phyloP scores from a whole-genome alignment of 768 basidiomycete genomes.

The Calvatia gigantea region DNA sequence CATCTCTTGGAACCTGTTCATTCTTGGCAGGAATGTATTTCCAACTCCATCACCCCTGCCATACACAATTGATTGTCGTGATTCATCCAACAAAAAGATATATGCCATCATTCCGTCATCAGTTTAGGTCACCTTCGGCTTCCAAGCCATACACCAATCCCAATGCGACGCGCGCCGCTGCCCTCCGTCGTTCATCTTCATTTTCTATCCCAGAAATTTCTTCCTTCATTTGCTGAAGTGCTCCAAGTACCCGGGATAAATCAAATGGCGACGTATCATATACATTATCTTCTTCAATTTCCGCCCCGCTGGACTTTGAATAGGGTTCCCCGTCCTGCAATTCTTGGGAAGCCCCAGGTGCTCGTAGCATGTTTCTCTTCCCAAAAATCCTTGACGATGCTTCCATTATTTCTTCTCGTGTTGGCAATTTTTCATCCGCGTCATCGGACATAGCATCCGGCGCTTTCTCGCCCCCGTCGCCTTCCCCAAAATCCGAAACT shows the following conservation, averaged over 20 bases:
- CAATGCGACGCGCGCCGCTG: constrained; percentile 70
- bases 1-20: neutral
- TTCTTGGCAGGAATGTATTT: neutral
- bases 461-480: constrained; percentile 3
- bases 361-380: neutral
- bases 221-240: constrained; percentile 66
- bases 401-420: constrained; percentile 43
- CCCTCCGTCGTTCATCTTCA: constrained; percentile 58
- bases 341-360: neutral
- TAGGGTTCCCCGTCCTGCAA: neutral
- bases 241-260: constrained; percentile 53
- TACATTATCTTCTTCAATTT: constrained; percentile 23
- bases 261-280: constrained; percentile 53
- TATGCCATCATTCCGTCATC: neutral
- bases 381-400: constrained; percentile 53
- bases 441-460: constrained; percentile 9
- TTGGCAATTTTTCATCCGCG: constrained; percentile 38
- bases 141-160: constrained; percentile 70
- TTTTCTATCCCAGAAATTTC: constrained; percentile 69
- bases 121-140: constrained; percentile 8
- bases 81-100: neutral
- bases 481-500: constrained; percentile 51
- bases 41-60: constrained; percentile 1
- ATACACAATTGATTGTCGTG: neutral
- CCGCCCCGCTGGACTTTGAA: neutral